Percentiles rank a stretch among this genome's conserved stretches.
Evolutionary conservation across 129 eudicot genomes (phyloP).

Genomic region (Chrysanthemum makinoi): DNA sequence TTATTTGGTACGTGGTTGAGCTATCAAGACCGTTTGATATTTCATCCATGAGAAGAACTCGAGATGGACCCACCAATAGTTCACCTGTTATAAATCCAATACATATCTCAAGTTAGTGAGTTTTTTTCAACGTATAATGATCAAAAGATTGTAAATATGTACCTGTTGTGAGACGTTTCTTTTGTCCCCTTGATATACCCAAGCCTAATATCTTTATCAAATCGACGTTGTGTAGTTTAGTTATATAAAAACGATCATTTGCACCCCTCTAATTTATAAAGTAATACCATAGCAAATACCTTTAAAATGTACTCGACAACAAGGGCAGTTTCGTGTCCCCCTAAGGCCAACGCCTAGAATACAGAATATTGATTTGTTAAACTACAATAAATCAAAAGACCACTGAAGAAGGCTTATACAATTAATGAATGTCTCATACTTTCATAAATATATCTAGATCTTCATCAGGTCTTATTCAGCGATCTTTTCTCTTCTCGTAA

Average conservation of each 20-base stretch:
- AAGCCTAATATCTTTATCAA: constrained; percentile 88
- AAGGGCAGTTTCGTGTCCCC: constrained; percentile 75
- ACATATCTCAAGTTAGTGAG: neutral
- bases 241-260: constrained; percentile 1
- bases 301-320: constrained; percentile 88
- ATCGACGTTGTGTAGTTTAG: constrained; percentile 34
- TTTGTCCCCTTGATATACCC: constrained; percentile 99
- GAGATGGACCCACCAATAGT: constrained; percentile 77
- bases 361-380: constrained; percentile 12
- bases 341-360: constrained; percentile 77
- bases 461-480: constrained; percentile 89
- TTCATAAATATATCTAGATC: constrained; percentile 97
- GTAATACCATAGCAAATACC: constrained; percentile 45
- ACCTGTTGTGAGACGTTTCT: constrained; percentile 97
- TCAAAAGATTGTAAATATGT: constrained; percentile 16
- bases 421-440: constrained; percentile 45
- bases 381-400: neutral
- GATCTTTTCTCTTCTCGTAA: constrained; percentile 83
- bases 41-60: constrained; percentile 94
- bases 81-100: constrained; percentile 49
- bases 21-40: constrained; percentile 98
- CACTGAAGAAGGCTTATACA: constrained; percentile 11
- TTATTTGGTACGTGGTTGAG: constrained; percentile 77
- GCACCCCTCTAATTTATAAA: neutral
- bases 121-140: constrained; percentile 11